Evolutionary conservation across 1,139 yeast genomes (phyloP).

Genomic region (Candida frijolesensis): DNA sequence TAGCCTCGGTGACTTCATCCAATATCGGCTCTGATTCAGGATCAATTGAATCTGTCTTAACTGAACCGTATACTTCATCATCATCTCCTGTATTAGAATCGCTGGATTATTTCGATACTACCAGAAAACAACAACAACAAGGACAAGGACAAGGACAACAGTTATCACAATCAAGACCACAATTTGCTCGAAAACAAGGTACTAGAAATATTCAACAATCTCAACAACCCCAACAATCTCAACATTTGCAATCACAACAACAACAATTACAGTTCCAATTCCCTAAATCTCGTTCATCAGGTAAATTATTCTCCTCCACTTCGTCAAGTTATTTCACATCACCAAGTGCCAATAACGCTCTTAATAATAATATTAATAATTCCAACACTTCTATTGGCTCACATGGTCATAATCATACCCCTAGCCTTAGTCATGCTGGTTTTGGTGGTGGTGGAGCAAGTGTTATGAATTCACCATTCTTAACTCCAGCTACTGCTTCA

Average conservation of each 20-base stretch:
- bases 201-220: conserved; percentile 3
- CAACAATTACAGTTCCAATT: conserved; percentile 3
- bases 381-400: not conserved
- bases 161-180: not conserved
- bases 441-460: too few species aligned
- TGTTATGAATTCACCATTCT: conserved; percentile 8
- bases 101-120: conserved; percentile 22
- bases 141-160: too few species aligned
- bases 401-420: not conserved
- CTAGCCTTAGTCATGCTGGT: not conserved
- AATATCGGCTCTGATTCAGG: conserved; percentile 23
- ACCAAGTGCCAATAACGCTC: not conserved
- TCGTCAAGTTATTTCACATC: conserved; percentile 1
- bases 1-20: conserved; percentile 22
- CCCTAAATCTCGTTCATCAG: conserved; percentile 3
- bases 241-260: not conserved
- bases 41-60: conserved; percentile 26
- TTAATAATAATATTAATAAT: not conserved
- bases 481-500: conserved; percentile 7
- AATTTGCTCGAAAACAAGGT: conserved; percentile 1
- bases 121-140: not conserved
- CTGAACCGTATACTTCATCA: conserved; percentile 22
- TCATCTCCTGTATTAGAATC: conserved; percentile 24
- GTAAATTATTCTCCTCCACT: conserved; percentile 1
- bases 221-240: not conserved